phyloP scores from a whole-genome alignment of 2,329 filamentous ascomycete species.

The Sporothrix sp. region DNA sequence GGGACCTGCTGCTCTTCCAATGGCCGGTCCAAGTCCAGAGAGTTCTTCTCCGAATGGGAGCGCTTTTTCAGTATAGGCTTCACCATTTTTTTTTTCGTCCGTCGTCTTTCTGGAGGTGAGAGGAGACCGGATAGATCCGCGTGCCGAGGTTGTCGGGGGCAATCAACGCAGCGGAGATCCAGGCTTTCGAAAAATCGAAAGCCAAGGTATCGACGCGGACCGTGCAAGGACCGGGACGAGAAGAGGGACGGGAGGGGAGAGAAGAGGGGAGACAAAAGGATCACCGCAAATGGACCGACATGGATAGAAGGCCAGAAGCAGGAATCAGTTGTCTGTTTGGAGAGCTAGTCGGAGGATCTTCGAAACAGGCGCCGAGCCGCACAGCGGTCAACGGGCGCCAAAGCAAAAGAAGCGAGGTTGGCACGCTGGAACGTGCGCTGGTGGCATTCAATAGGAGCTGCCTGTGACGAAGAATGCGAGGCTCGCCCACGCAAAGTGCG shows the following conservation, averaged over 20 bases:
- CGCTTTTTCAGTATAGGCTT: constrained; percentile 56
- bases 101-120: no score
- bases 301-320: not conserved
- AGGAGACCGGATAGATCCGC: not conserved
- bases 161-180: not conserved
- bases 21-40: constrained; percentile 50
- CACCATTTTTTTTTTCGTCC: constrained; percentile 33
- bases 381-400: not conserved
- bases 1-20: constrained; percentile 45
- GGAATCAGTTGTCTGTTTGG: not conserved
- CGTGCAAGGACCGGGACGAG: not conserved
- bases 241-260: not conserved
- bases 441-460: constrained; percentile 5
- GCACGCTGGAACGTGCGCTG: not conserved
- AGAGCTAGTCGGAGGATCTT: not conserved
- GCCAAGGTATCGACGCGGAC: not conserved
- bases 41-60: constrained; percentile 50
- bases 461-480: not conserved
- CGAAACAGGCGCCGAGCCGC: not conserved
- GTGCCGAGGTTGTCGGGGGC: not conserved
- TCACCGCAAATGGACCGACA: constrained; percentile 4
- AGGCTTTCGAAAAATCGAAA: not conserved
- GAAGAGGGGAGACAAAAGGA: not conserved
- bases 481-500: not conserved
- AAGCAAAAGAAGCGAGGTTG: not conserved